Conservation (phyloP, 2,329 filamentous ascomycete species). For the Calonectria crousiana region DNA sequence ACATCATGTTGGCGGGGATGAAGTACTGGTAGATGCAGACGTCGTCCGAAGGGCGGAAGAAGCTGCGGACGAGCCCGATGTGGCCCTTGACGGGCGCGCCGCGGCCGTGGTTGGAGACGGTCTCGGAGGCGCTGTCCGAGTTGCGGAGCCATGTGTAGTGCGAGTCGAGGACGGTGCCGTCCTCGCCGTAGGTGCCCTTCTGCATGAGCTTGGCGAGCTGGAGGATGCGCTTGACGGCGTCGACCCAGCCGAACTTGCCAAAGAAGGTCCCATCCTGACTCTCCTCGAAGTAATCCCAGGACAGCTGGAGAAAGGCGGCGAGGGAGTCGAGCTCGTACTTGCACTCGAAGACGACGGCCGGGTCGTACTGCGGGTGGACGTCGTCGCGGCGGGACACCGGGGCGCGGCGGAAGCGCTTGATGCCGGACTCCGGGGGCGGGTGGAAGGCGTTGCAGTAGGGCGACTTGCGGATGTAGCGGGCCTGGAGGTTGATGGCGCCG, state of each 20-base stretch:
- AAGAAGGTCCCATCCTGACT: slow-evolving; percentile 83
- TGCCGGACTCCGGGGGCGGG: slow-evolving; percentile 78
- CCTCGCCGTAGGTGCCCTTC: slow-evolving; percentile 76
- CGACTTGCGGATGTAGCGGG: slow-evolving; percentile 74
- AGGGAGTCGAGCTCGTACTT: slow-evolving; percentile 96
- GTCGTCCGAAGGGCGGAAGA: slow-evolving; percentile 93
- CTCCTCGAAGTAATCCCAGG: slow-evolving; percentile 81
- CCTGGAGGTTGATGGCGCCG: slow-evolving; percentile 82
- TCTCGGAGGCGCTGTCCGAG: slow-evolving; percentile 83
- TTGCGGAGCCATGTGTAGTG: slow-evolving; percentile 83
- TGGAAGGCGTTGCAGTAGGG: slow-evolving; percentile 98
- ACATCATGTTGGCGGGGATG: slow-evolving; percentile 92
- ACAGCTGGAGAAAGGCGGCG: slow-evolving; percentile 86
- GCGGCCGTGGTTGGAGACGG: slow-evolving; percentile 79
- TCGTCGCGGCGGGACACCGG: slow-evolving; percentile 65
- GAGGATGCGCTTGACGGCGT: slow-evolving; percentile 78
- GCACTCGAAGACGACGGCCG: slow-evolving; percentile 86
- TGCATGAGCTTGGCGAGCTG: slow-evolving; percentile 77
- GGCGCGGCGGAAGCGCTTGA: slow-evolving; percentile 36
- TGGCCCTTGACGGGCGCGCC: slow-evolving; percentile 84
- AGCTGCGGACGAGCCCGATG: slow-evolving; percentile 87
- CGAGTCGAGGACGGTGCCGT: slow-evolving; percentile 66
- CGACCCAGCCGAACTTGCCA: slow-evolving; percentile 77
- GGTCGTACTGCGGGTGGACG: slow-evolving; percentile 74
- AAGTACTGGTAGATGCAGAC: slow-evolving; percentile 87